Evolutionary conservation across 805 yeast genomes (phyloP), one percentile per base, ranked within the genome.

Genomic region (Barnettozyma siamensis): DNA sequence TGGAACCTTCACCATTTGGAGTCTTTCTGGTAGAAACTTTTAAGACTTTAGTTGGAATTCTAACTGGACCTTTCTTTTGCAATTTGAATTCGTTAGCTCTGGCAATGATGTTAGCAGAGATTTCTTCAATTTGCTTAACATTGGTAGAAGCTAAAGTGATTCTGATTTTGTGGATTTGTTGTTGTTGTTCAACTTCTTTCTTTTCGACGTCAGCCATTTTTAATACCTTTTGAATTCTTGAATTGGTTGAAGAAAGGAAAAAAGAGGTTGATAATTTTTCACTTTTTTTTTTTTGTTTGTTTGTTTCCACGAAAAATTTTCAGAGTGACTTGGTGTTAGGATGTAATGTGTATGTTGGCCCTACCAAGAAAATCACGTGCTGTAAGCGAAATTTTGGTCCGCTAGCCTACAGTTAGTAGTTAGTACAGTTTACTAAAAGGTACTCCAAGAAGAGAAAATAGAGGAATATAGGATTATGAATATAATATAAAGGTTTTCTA

Each of bases 1-100:
- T 93, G 63, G 99, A 93, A 93, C 99, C 99, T 80, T 93, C 97
- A 93, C 99, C 99, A 75, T 94, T 94, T 67, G 99, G 99, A 69
- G 99, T 85, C 89, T 93, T 93, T 87, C 99, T 88, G 86, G 99
- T 93, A 76, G 95, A 79, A 77, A 93, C 79, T 76, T 85, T 88
- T 68, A 93, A 85, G 63, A 85, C 93, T 85, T 89, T 93, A 75
- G 99, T 93, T 79, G 99, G 99, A 78, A 93, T 75, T 86, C 99
- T 89, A 67, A 93, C 96, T 62, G 99, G 99, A 69, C 99, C 99
- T 80, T 88, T 91, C 83, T 88, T 88, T 71, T 74, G 78, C 66
- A 89, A 78, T 64, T 83, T 72, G 75, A 79, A 73, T 70, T 76
- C 77, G 70, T 75, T 76, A 70, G 98, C 96, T 66, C 87, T 88